Evolutionary conservation across 768 basidiomycete species (phyloP).

Genomic region (Leucocoprinus sp.): DNA sequence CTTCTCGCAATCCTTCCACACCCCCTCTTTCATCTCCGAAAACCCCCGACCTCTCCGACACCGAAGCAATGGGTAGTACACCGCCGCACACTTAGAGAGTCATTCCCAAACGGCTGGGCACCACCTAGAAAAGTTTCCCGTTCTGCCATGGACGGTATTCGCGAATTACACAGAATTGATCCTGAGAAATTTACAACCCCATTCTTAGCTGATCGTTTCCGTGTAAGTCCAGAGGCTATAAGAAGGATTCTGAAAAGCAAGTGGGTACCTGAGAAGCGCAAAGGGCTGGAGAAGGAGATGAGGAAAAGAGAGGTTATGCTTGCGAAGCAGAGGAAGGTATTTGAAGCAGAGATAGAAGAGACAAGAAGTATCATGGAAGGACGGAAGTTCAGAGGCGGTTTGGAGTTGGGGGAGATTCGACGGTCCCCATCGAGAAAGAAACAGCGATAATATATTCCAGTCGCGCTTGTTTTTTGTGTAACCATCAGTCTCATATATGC

Average conservation of each 20-base stretch:
- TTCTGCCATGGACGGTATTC: conserved; percentile 77
- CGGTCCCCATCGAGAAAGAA: too few species aligned
- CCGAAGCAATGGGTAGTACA: conserved; percentile 45
- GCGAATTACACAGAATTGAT: conserved; percentile 56
- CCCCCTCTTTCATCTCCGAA: conserved; percentile 29
- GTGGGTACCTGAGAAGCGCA: conserved; percentile 55
- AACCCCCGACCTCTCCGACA: conserved; percentile 31
- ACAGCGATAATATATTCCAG: too few species aligned
- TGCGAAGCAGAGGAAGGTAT: conserved; percentile 23
- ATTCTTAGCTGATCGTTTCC: conserved; percentile 68
- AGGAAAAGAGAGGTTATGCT: conserved; percentile 31
- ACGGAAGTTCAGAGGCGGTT: conserved; percentile 2
- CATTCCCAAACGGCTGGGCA: conserved; percentile 63
- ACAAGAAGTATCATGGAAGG: conserved; percentile 9
- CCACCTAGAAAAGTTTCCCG: conserved; percentile 76
- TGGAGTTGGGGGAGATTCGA: neutral
- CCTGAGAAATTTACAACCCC: conserved; percentile 57
- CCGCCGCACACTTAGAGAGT: conserved; percentile 39
- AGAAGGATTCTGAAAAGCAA: conserved; percentile 70
- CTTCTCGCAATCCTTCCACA: conserved; percentile 24
- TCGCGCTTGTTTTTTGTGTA: too few species aligned
- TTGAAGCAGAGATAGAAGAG: conserved; percentile 31
- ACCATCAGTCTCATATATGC: too few species aligned
- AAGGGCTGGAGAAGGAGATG: conserved; percentile 47
- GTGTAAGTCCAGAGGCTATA: conserved; percentile 74